Base-by-base conservation (phyloP, 208 protist species). In the Crithidia bombi region DNA sequence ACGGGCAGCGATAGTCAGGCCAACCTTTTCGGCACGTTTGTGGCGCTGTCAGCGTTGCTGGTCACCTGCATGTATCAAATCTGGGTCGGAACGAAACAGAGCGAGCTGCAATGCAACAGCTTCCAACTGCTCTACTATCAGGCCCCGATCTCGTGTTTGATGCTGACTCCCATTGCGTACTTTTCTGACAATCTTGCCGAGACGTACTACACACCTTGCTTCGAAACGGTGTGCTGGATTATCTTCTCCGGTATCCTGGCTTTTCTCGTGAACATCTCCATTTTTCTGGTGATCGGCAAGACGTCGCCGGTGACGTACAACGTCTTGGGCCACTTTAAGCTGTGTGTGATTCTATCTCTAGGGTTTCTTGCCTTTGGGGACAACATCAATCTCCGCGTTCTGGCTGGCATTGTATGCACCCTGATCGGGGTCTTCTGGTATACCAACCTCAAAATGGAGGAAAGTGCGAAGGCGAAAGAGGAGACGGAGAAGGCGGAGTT, bases 91-190 rank as follows among this genome's bases (percentile, higher is more conserved):
- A 87, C 84, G 35, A 95, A 94, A 73, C 90, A 97, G 72, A 91
- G 77, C 47, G 87, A 94, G 58, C 66, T 95, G 9, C 74, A 86
- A 28, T 86, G 91, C 61, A 73, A 92, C 68, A 76, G 85, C 26
- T 84, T 87, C 70, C 94, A 97, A 73, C 81, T 96, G 30, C 88
- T 96, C 11, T 88, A 87, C 44, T 95, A 96, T 64, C 89, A 92
- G 70, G 85, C 90, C 6, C 90, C 91, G n/a, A 68, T 96, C 44
- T 93, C 90, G 3, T 76, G 87, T 19, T 6, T 83, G 12, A 73
- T 96, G 47, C 80, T 95, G 10, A 33, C 89, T 23, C 75, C 89
- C 6, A 52, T 94, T 1, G 74, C 81, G 10, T 83, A 76, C 50
- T 67, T 95, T 7, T 61, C 89, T 3, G 88, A 94, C 36, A 52